phyloP scores from a whole-genome alignment of 2,329 filamentous ascomycete species.

The Venturia aucupariae region DNA sequence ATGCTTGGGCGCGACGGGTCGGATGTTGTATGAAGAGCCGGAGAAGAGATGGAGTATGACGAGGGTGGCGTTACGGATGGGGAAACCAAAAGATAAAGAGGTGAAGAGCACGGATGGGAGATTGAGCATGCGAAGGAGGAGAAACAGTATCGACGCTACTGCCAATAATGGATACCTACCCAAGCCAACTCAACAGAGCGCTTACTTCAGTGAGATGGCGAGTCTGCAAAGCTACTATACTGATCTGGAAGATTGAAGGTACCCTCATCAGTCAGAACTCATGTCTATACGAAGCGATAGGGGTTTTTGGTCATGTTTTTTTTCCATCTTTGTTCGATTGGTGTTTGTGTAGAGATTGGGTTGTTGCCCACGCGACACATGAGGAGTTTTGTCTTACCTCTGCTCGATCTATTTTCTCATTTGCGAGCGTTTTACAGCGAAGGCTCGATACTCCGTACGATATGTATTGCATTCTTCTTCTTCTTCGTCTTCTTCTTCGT shows the following conservation, averaged over 20 bases:
- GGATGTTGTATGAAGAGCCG: constrained; percentile 7
- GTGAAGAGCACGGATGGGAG: background rate
- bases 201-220: constrained; percentile 9
- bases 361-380: background rate
- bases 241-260: background rate
- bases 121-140: background rate
- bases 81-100: background rate
- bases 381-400: background rate
- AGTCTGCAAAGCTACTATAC: constrained; percentile 4
- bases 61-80: background rate
- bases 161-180: constrained; percentile 3
- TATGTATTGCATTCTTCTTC: background rate
- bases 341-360: constrained; percentile 6
- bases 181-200: constrained; percentile 2
- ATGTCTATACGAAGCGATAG: background rate
- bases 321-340: background rate
- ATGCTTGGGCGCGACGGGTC: background rate
- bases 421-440: background rate
- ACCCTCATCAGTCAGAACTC: background rate
- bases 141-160: background rate
- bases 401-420: background rate
- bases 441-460: background rate
- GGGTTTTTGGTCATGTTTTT: background rate
- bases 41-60: constrained; percentile 9
- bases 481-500: background rate